Evolutionary conservation across 83 land plant genomes (phyloP), one percentile per base, ranked within the genome.

Genomic region (Picea abies): DNA sequence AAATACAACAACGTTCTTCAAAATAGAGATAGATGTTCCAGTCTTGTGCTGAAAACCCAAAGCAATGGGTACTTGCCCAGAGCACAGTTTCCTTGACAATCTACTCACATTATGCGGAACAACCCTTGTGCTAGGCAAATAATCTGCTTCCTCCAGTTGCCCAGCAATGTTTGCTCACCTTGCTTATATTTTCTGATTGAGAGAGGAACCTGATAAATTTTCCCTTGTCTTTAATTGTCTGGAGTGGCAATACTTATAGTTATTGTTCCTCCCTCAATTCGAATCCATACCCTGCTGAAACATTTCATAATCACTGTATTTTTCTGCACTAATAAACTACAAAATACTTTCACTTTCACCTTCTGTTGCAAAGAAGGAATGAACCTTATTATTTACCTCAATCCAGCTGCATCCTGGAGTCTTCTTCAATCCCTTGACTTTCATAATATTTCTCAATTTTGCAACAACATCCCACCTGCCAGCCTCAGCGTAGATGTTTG

Each of bases 401-500:
- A n/a, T n/a, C n/a, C n/a, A n/a, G n/a, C n/a, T n/a, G n/a, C n/a
- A n/a, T n/a, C n/a, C n/a, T n/a, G n/a, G n/a, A n/a, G n/a, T n/a
- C n/a, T n/a, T n/a, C n/a, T n/a, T n/a, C n/a, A n/a, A n/a, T n/a
- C 79, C 84, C 39, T 41, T 35, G 35, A 19, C 68, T 60, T 63
- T 75, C 63, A 80, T 80, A 16, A 1, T 75, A n/a, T 61, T 83
- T 73, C 85, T 83, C 52, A 56, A 16, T 35, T 86, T 79, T 26
- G 65, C 81, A n/a, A n/a, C n/a, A n/a, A n/a, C n/a, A n/a, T n/a
- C n/a, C n/a, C n/a, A n/a, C 80, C 85, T 25, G 61, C 68, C 68
- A 83, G n/a, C n/a, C n/a, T n/a, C n/a, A n/a, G n/a, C n/a, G n/a
- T n/a, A n/a, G n/a, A n/a, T n/a, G n/a, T n/a, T 86, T 15, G 85